Conservation (phyloP, 2,329 filamentous ascomycete species). For the Daldinia sp. region DNA sequence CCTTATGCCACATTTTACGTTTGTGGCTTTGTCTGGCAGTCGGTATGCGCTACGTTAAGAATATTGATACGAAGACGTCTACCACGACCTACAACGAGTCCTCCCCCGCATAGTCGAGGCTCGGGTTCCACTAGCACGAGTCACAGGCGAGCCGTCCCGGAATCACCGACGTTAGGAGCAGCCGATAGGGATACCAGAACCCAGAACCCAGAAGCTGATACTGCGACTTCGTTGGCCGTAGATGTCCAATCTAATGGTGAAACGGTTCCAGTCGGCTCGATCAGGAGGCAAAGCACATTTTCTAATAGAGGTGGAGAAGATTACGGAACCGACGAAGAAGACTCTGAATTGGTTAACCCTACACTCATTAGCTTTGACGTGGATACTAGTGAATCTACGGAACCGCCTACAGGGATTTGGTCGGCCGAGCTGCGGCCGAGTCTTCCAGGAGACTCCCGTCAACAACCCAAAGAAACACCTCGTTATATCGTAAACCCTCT, state of each 20-base stretch:
- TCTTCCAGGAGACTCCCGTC: constrained; percentile 45
- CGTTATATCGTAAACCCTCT: constrained; percentile 59
- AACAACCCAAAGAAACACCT: constrained; percentile 45
- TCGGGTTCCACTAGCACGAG: constrained; percentile 9
- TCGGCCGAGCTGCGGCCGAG: constrained; percentile 66
- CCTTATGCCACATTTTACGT: constrained; percentile 59
- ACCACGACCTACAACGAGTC: constrained; percentile 45
- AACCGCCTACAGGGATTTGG: constrained; percentile 62
- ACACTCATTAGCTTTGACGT: constrained; percentile 70
- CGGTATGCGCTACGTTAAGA: constrained; percentile 51
- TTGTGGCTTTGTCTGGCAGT: constrained; percentile 51
- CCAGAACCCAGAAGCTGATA: constrained; percentile 35
- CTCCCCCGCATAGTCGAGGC: constrained; percentile 15
- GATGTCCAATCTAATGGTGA: constrained; percentile 46
- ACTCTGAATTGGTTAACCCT: constrained; percentile 62
- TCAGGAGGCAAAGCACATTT: constrained; percentile 56
- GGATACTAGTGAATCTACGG: constrained; percentile 62
- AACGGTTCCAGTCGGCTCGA: constrained; percentile 45
- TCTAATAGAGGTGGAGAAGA: constrained; percentile 57
- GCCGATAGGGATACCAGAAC: constrained; percentile 46
- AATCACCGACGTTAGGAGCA: constrained; percentile 45
- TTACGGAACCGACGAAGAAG: constrained; percentile 65
- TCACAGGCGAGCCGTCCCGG: constrained; percentile 40
- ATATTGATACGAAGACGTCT: constrained; percentile 50
- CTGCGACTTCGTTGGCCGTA: constrained; percentile 40